Conservation (phyloP, 805 yeast species). For the Saccharomycopsis sp. region DNA sequence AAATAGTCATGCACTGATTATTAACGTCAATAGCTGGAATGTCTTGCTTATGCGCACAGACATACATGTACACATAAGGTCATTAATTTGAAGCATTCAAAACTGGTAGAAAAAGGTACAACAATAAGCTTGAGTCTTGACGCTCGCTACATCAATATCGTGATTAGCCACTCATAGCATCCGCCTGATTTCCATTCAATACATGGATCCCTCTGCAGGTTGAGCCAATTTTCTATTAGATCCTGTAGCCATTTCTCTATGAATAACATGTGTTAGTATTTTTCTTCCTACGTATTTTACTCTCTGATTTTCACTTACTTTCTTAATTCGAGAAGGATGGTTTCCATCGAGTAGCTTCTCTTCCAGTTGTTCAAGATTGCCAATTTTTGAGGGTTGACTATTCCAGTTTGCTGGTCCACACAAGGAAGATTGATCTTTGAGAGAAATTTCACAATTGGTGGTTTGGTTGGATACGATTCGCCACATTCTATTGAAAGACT, state of each 20-base stretch:
- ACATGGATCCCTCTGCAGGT: slow-evolving; percentile 84
- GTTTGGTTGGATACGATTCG: slow-evolving; percentile 75
- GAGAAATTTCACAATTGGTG: slow-evolving; percentile 76
- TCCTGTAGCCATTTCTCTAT: slow-evolving; percentile 71
- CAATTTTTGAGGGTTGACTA: slow-evolving; percentile 46
- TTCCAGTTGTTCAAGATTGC: slow-evolving; percentile 79
- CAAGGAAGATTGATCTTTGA: slow-evolving; percentile 88
- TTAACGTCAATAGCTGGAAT: too few species aligned
- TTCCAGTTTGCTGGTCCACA: slow-evolving; percentile 61
- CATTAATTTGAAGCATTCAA: too few species aligned
- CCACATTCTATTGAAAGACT: slow-evolving; percentile 78
- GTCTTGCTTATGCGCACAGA: too few species aligned
- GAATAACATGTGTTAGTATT: slow-evolving; percentile 1
- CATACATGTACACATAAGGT: too few species aligned
- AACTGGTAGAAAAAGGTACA: too few species aligned
- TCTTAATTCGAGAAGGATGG: slow-evolving; percentile 81
- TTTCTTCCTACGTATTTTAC: background rate
- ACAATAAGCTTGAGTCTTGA: too few species aligned
- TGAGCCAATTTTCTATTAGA: slow-evolving; percentile 79
- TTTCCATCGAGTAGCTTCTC: slow-evolving; percentile 87
- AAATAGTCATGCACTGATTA: too few species aligned
- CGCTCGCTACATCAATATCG: too few species aligned
- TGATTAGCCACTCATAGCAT: too few species aligned
- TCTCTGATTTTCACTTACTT: slow-evolving; percentile 29
- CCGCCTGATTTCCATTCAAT: too few species aligned